phyloP scores from a whole-genome alignment of 78 protist species.

The Guillardia theta region DNA sequence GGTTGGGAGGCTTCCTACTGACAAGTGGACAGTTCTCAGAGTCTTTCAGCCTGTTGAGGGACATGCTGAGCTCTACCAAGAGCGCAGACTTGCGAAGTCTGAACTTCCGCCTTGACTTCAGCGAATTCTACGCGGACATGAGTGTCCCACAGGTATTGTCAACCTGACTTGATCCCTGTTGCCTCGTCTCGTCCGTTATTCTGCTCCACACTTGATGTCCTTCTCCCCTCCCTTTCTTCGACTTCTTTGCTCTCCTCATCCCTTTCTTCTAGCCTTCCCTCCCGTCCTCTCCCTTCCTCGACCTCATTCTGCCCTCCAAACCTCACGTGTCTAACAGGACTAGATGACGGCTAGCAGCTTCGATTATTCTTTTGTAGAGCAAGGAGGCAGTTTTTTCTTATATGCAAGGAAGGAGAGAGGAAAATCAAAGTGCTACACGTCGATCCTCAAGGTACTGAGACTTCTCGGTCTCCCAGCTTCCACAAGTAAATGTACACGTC shows the following conservation, averaged over 20 bases:
- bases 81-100: neutral
- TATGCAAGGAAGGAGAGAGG: too few species aligned
- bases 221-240: neutral
- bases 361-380: neutral
- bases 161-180: too few species aligned
- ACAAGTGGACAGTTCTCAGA: neutral
- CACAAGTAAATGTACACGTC: conserved; percentile 32
- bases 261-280: neutral
- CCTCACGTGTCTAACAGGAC: neutral
- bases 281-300: neutral
- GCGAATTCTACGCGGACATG: neutral
- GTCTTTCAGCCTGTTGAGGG: neutral
- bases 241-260: neutral
- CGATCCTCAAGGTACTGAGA: neutral
- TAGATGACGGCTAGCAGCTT: neutral
- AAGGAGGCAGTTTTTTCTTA: too few species aligned
- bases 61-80: neutral
- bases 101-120: neutral
- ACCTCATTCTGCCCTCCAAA: neutral
- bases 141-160: too few species aligned
- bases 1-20: neutral
- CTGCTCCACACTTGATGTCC: neutral
- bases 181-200: too few species aligned
- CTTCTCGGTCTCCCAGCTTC: conserved; percentile 35
- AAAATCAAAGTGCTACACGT: neutral